Base-by-base conservation (phyloP, 1,284 basidiomycete species). In the Cystobasidium pallidum region DNA sequence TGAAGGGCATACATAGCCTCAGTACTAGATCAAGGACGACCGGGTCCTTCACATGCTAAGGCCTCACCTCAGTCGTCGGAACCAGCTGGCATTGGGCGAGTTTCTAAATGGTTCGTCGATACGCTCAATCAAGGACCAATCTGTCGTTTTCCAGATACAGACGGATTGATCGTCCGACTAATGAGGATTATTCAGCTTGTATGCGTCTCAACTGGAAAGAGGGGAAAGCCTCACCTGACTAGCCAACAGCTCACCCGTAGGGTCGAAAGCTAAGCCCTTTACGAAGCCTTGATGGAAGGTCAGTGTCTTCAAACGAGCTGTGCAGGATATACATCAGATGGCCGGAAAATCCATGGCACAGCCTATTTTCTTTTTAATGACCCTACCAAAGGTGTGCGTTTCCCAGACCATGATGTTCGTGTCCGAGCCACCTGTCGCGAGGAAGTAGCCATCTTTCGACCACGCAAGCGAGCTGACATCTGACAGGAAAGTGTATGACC, bases 201-300 rank as follows among this genome's bases (percentile, higher is more conserved):
- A 21, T 51, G n/a, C 8, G n/a, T 21, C 3, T 36, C 30, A 59
- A 54, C 6, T 4, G 7, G 30, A 52, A 13, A 26, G 41, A 7
- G 8, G 30, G 10, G n/a, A n/a, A 13, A 61, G 10, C 65, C 82
- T 61, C 32, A 83, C 84, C 78, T 85, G 84, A n/a, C 94, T 96
- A 7, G 94, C 94, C 65, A 99, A 86, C 79, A 89, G 98, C 81
- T 97, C 91, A 57, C 95, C 95, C 3, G 95, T 91, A 0, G 96
- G 95, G 82, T 99, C 96, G 88, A 94, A 99, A 78, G 92, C 94
- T 61, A 99, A 92, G 66, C 96, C 96, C 82, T 99, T 99, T 77
- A 99, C 94, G 80, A 98, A 98, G 4, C 94, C 94, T 78, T 92
- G 88, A 80, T 99, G 96, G 66, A 88, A 87, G 72, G 92, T 90